These are phyloP conservation scores for Apophysomyces elegans DNA, from an alignment of 371 early-diverging fungal genomes.

Conservation along the genomic window DNA sequence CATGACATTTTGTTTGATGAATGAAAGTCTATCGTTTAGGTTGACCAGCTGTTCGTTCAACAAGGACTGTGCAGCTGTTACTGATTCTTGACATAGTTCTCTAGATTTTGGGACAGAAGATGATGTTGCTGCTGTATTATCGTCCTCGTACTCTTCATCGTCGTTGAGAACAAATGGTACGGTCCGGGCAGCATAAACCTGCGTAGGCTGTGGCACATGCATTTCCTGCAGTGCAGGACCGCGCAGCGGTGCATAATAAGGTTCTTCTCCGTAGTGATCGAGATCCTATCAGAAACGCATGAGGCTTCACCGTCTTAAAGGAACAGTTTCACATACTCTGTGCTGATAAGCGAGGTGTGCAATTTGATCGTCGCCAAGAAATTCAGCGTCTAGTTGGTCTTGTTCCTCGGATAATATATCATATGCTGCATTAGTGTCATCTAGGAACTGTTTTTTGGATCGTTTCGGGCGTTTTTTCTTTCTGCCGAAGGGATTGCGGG, in stretches of 20 bases:
- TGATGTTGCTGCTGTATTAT: not conserved
- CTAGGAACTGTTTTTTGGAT: conserved; percentile 14
- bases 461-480: conserved; percentile 21
- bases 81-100: conserved; percentile 9
- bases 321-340: conserved; percentile 7
- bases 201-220: conserved; percentile 29
- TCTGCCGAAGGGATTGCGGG: conserved; percentile 47
- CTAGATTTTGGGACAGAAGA: not conserved
- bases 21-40: conserved; percentile 40
- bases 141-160: conserved; percentile 11
- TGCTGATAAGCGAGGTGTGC: conserved; percentile 26
- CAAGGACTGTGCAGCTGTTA: conserved; percentile 30
- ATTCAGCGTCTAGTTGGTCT: conserved; percentile 43
- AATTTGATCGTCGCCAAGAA: conserved; percentile 48
- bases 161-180: conserved; percentile 26
- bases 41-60: conserved; percentile 38
- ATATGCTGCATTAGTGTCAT: conserved; percentile 23
- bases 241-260: conserved; percentile 22
- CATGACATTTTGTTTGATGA: conserved; percentile 43
- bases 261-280: conserved; percentile 41
- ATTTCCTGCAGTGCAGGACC: conserved; percentile 38
- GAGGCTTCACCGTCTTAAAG: not conserved
- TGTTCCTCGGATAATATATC: conserved; percentile 25
- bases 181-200: conserved; percentile 37
- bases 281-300: conserved; percentile 18